These are phyloP conservation scores for Piper betle DNA, from an alignment of 164 flowering plant species.

Conservation along the genomic window DNA sequence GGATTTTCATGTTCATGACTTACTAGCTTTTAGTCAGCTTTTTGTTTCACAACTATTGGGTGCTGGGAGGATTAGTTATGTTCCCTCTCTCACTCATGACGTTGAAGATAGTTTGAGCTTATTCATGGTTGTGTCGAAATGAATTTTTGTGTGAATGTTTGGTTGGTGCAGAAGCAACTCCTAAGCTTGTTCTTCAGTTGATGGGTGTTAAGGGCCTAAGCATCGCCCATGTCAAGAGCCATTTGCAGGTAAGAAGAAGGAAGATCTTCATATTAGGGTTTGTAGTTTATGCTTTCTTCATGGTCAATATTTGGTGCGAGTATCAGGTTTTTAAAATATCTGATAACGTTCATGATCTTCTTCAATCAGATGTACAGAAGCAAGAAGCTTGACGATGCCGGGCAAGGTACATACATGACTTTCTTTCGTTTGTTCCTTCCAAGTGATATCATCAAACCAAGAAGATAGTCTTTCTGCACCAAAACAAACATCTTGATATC, in stretches of 20 bases:
- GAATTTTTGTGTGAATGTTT: not conserved
- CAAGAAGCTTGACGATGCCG: conserved; percentile 54
- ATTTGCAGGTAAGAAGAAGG: conserved; percentile 40
- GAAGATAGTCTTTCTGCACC: not conserved
- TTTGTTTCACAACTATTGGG: no score
- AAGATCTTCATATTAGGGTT: not conserved
- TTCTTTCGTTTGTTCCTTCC: not conserved
- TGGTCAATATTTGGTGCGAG: not conserved
- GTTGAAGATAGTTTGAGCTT: not conserved
- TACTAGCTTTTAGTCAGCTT: no score
- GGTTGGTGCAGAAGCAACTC: conserved; percentile 49
- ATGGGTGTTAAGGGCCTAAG: conserved; percentile 66
- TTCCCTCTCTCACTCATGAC: no score
- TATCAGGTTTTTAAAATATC: not conserved
- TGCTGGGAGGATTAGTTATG: no score
- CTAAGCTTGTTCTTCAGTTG: conserved; percentile 57
- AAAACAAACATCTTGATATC: not conserved
- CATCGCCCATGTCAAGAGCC: conserved; percentile 77
- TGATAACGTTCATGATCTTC: conserved; percentile 1
- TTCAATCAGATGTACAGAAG: conserved; percentile 58
- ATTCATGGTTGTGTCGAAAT: not conserved
- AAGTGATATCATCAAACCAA: not conserved
- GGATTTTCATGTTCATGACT: no score
- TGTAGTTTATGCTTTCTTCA: not conserved
- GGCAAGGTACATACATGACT: conserved; percentile 40